A percentile compares a stretch with the other conserved stretches of the same genome.
Conservation (phyloP, 2,329 filamentous ascomycete genomes). For the Trichoderma guizhouense region DNA sequence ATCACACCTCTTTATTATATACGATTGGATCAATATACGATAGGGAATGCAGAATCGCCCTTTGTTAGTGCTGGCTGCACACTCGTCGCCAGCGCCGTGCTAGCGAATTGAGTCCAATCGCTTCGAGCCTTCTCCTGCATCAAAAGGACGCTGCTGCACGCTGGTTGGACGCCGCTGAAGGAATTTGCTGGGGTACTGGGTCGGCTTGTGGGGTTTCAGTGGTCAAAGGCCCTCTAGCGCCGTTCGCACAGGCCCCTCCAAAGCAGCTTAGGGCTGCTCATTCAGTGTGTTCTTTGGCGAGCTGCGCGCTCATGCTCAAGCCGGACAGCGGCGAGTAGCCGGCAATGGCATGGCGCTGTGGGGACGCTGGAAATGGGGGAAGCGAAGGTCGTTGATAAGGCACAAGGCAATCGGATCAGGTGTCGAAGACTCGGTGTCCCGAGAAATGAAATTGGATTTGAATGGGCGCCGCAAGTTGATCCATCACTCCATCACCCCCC, state of each 20-base stretch:
- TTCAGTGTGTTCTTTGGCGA: neutral
- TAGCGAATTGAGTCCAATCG: neutral
- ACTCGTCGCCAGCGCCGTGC: neutral
- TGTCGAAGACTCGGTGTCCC: neutral
- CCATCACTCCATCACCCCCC: neutral
- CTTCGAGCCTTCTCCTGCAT: neutral
- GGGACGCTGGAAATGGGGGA: neutral
- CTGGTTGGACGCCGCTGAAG: constrained; percentile 5
- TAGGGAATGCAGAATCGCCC: neutral
- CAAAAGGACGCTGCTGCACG: neutral
- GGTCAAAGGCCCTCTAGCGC: neutral
- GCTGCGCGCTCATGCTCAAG: constrained; percentile 14
- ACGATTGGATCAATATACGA: neutral
- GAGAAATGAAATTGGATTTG: neutral
- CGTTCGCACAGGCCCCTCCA: neutral
- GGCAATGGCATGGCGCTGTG: constrained; percentile 12
- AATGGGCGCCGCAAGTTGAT: neutral
- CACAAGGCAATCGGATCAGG: constrained; percentile 13
- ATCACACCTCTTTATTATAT: neutral
- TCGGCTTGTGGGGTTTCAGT: neutral
- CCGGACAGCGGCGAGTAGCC: constrained; percentile 11
- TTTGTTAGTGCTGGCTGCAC: neutral
- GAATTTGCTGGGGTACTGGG: constrained; percentile 9
- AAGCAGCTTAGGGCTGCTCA: neutral
- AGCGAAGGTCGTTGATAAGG: constrained; percentile 4